phyloP scores from a whole-genome alignment of 139 green algal genomes.

The Tetradesmus lagerheimii region DNA sequence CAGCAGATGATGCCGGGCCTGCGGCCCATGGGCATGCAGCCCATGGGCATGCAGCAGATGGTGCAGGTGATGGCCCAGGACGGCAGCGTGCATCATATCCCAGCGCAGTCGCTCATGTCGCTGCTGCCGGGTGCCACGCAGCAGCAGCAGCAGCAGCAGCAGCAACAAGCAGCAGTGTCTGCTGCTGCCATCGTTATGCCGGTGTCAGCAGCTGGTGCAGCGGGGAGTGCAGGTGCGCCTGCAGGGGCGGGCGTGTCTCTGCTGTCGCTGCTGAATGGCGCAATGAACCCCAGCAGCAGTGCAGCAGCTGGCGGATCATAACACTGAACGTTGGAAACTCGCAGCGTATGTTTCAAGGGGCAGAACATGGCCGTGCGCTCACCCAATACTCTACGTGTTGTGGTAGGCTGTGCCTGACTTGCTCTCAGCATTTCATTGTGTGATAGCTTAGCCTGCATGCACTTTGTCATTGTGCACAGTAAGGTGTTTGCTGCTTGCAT shows the following conservation, averaged over 20 bases:
- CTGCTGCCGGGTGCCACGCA: background rate
- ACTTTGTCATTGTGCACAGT: background rate
- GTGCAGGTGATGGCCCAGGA: constrained; percentile 37
- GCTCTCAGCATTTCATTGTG: background rate
- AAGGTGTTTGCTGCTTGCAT: background rate
- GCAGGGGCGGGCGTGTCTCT: constrained; percentile 8
- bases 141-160: constrained; percentile 31
- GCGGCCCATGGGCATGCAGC: constrained; percentile 29
- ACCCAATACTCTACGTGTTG: no score
- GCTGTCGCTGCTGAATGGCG: constrained; percentile 28
- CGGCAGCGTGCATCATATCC: constrained; percentile 39
- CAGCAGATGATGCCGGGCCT: constrained; percentile 1
- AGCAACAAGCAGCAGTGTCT: background rate
- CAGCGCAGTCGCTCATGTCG: constrained; percentile 24
- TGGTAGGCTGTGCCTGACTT: background rate
- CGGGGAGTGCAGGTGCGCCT: background rate
- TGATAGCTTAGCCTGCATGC: background rate
- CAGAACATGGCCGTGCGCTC: no score
- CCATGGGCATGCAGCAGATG: constrained; percentile 43
- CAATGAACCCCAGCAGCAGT: background rate
- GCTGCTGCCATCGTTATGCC: background rate
- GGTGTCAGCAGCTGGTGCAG: background rate
- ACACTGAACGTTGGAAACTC: background rate
- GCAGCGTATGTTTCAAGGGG: background rate
- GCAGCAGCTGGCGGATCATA: background rate